A percentile compares a stretch with the other conserved stretches of the same genome.
Conservation (phyloP, 2,329 filamentous ascomycete genomes). For the Calonectria hongkongensis region DNA sequence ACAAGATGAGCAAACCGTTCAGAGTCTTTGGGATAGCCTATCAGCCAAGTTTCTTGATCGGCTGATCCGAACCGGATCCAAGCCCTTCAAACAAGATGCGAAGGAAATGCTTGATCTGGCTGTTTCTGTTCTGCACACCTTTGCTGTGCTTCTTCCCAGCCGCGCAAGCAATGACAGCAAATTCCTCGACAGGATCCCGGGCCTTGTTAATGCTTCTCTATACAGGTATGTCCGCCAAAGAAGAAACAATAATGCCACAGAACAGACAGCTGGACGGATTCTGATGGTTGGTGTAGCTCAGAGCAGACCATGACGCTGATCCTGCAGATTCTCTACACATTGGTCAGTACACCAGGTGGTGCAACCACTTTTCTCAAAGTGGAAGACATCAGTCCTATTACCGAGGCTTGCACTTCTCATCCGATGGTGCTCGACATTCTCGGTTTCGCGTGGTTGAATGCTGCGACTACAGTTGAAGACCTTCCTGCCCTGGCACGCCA, state of each 20-base stretch:
- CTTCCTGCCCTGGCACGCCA: slow-evolving; percentile 58
- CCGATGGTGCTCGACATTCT: slow-evolving; percentile 74
- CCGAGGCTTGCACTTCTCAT: slow-evolving; percentile 74
- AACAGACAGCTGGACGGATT: neutral
- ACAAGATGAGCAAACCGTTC: slow-evolving; percentile 66
- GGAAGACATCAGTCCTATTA: slow-evolving; percentile 72
- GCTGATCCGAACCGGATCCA: slow-evolving; percentile 73
- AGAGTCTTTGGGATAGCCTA: slow-evolving; percentile 75
- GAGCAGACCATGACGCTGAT: slow-evolving; percentile 71
- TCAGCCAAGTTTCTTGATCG: slow-evolving; percentile 79
- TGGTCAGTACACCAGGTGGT: slow-evolving; percentile 72
- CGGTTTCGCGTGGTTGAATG: slow-evolving; percentile 74
- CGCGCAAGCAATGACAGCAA: slow-evolving; percentile 65
- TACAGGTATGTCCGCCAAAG: slow-evolving; percentile 66
- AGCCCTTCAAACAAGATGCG: slow-evolving; percentile 65
- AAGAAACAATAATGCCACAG: neutral
- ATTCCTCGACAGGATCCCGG: slow-evolving; percentile 72
- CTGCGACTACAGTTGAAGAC: slow-evolving; percentile 59
- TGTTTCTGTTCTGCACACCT: slow-evolving; percentile 78
- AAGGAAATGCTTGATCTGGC: slow-evolving; percentile 78
- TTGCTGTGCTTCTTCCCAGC: slow-evolving; percentile 74
- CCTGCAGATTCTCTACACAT: slow-evolving; percentile 74
- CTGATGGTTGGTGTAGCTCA: slow-evolving; percentile 62
- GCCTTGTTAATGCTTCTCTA: slow-evolving; percentile 71
- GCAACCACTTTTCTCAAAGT: slow-evolving; percentile 68